Evolutionary conservation across 768 basidiomycete genomes (phyloP).

Genomic region (Lactarius trivialis): DNA sequence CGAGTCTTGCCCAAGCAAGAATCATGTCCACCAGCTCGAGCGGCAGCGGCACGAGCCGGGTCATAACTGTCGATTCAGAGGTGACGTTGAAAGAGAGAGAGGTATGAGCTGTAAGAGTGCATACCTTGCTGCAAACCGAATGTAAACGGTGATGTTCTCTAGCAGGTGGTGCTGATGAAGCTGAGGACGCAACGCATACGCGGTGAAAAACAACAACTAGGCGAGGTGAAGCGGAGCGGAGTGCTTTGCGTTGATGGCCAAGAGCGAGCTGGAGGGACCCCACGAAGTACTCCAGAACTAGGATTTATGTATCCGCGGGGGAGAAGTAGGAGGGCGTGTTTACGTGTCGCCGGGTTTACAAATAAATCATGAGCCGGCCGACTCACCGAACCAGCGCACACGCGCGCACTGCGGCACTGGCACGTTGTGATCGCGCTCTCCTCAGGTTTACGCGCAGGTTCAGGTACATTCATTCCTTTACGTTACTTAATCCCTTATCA

Average conservation of each 20-base stretch:
- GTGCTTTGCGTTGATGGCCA: neutral
- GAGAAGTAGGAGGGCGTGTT: neutral
- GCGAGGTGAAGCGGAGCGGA: neutral
- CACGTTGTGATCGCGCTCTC: neutral
- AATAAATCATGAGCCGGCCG: constrained; percentile 5
- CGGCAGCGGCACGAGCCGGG: neutral
- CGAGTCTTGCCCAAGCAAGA: constrained; percentile 12
- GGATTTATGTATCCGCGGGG: neutral
- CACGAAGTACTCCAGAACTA: neutral
- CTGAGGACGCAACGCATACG: neutral
- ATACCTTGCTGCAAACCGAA: neutral
- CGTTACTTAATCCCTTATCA: neutral
- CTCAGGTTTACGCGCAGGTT: neutral
- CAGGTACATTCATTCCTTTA: neutral
- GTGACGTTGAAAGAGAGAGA: neutral
- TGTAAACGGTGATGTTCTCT: neutral
- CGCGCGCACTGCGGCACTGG: neutral
- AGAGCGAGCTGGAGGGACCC: neutral
- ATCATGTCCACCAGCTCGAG: constrained; percentile 17
- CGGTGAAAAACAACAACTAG: neutral
- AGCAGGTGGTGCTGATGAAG: neutral
- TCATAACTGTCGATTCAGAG: constrained; percentile 10
- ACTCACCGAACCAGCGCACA: neutral
- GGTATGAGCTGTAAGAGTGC: neutral
- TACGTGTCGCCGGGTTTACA: constrained; percentile 6